Conservation (phyloP, 2,329 filamentous ascomycete genomes). For the Hypomyces rosellus region DNA sequence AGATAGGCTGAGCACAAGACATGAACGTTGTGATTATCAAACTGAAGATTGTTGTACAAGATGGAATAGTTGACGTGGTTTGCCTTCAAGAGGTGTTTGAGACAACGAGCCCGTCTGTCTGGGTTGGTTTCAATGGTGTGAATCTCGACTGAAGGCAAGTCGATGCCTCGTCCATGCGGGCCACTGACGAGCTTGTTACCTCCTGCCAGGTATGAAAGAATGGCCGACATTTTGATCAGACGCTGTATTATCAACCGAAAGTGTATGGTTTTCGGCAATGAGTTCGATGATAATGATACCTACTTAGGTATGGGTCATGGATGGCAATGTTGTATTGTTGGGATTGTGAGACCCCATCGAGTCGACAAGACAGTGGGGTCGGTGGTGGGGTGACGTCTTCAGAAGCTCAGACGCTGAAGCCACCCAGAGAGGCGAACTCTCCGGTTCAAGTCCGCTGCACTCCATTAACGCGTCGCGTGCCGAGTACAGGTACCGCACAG, state of each 20-base stretch:
- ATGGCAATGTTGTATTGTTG: background rate
- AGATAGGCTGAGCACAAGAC: constrained; percentile 80
- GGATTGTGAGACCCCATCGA: no score
- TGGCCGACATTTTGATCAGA: constrained; percentile 23
- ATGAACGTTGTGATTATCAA: constrained; percentile 80
- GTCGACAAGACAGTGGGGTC: no score
- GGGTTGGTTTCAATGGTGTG: constrained; percentile 74
- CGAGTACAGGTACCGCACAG: no score
- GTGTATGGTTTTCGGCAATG: background rate
- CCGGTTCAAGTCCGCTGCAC: no score
- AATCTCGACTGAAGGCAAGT: constrained; percentile 62
- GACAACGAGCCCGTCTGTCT: constrained; percentile 71
- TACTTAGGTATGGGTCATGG: background rate
- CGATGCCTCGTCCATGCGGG: constrained; percentile 33
- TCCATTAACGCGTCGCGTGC: no score
- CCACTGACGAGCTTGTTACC: constrained; percentile 22
- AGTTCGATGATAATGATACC: no score
- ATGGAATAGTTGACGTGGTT: constrained; percentile 90
- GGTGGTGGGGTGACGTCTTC: no score
- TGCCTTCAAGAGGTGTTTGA: constrained; percentile 85
- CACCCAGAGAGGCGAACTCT: no score
- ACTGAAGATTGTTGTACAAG: constrained; percentile 66
- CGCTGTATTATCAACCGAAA: background rate
- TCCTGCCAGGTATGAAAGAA: constrained; percentile 29
- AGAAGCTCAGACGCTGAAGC: no score